phyloP scores from a whole-genome alignment of 2,329 filamentous ascomycete genomes.

The Epichloe gansuensis region DNA sequence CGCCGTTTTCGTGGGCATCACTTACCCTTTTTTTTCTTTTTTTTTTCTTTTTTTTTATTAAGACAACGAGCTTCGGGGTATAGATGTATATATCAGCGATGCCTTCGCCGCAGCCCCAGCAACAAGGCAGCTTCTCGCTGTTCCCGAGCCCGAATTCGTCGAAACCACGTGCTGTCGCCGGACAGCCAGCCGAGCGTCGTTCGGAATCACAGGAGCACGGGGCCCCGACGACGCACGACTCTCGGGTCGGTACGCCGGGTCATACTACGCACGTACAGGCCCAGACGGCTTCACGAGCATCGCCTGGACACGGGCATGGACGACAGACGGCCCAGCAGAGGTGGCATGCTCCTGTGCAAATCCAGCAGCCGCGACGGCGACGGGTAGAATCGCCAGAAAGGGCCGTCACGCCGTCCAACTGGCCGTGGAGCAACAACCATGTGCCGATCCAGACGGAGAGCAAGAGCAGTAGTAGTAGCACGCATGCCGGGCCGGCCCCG shows the following conservation, averaged over 20 bases:
- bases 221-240: conserved; percentile 23
- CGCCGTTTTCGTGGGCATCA: too few species aligned
- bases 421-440: conserved; percentile 1
- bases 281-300: not conserved
- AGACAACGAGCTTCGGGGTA: not conserved
- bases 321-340: not conserved
- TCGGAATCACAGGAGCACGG: conserved; percentile 25
- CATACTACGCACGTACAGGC: not conserved
- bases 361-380: not conserved
- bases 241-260: conserved; percentile 14
- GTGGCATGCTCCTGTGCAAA: not conserved
- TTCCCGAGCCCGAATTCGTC: conserved; percentile 38
- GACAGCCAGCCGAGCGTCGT: conserved; percentile 17
- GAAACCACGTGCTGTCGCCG: conserved; percentile 12
- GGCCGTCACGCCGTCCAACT: conserved; percentile 2
- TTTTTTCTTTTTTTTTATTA: not conserved
- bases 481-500: conserved; percentile 10
- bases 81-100: not conserved
- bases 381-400: not conserved
- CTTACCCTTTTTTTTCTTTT: too few species aligned
- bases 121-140: conserved; percentile 32
- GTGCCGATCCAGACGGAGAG: not conserved
- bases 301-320: not conserved
- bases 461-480: not conserved
- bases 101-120: not conserved